Percentiles rank a stretch among this genome's conserved stretches.
These are phyloP conservation scores for Capillidium heterosporum DNA, from an alignment of 371 early-diverging fungal species.

Conservation along the genomic window DNA sequence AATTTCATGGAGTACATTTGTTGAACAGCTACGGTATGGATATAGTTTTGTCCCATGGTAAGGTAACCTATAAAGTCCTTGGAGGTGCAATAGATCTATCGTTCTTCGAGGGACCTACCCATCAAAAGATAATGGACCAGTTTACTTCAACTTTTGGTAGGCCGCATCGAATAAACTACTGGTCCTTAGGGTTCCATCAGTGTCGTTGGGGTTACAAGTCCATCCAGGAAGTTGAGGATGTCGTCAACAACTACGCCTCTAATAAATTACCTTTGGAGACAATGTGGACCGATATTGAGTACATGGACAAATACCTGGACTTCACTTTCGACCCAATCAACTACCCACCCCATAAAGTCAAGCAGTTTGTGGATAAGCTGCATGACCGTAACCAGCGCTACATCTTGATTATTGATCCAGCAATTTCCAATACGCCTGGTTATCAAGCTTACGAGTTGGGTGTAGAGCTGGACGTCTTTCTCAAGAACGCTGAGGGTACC, in stretches of 20 bases:
- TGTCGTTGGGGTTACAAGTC: conserved; percentile 40
- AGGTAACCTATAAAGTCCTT: conserved; percentile 42
- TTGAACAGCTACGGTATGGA: conserved; percentile 62
- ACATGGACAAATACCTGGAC: conserved; percentile 31
- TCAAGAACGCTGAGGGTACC: conserved; percentile 24
- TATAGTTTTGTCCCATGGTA: conserved; percentile 24
- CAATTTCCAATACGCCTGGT: conserved; percentile 17
- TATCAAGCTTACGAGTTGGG: conserved; percentile 25
- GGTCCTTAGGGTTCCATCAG: conserved; percentile 6
- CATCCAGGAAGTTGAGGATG: conserved; percentile 28
- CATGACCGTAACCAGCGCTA: conserved; percentile 19
- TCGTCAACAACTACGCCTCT: conserved; percentile 26
- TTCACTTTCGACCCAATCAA: conserved; percentile 26
- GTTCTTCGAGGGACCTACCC: conserved; percentile 39
- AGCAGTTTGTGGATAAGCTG: conserved; percentile 13
- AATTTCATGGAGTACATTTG: conserved; percentile 33
- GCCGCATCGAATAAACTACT: conserved; percentile 29
- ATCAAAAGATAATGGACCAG: conserved; percentile 32
- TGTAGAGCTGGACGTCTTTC: conserved; percentile 19
- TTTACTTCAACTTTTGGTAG: conserved; percentile 51
- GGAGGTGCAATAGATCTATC: conserved; percentile 45
- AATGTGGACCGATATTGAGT: conserved; percentile 56
- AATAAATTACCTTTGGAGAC: conserved; percentile 42
- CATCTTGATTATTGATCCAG: conserved; percentile 35
- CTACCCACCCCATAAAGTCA: conserved; percentile 19